Conservation (phyloP, 768 basidiomycete genomes). For the Rossbeevera mucosa region DNA sequence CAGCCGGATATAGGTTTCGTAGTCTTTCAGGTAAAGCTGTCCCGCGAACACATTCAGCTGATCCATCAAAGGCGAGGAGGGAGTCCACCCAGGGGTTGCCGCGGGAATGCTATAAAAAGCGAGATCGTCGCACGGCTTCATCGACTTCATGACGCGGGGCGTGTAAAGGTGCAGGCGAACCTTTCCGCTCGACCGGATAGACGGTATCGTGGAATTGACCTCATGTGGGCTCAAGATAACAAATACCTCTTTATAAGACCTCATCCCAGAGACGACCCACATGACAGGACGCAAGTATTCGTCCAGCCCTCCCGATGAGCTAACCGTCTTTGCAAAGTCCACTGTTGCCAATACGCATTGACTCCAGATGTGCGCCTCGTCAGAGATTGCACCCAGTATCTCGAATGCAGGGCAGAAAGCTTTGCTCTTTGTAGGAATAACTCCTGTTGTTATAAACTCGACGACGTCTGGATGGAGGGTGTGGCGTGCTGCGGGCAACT, state of each 20-base stretch:
- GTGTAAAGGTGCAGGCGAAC: conserved; percentile 43
- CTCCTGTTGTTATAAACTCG: conserved; percentile 29
- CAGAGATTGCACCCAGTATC: conserved; percentile 7
- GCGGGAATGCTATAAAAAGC: not conserved
- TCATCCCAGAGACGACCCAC: conserved; percentile 23
- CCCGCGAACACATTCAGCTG: not conserved
- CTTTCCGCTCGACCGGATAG: conserved; percentile 29
- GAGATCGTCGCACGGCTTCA: conserved; percentile 26
- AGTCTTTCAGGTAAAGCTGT: not conserved
- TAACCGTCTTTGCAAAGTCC: conserved; percentile 17
- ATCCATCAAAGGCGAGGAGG: not conserved
- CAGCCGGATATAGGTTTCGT: conserved; percentile 18
- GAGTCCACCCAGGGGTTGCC: not conserved
- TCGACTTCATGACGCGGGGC: conserved; percentile 33
- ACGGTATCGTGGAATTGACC: conserved; percentile 34
- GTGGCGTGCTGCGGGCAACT: conserved; percentile 21
- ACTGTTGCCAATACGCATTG: conserved; percentile 8
- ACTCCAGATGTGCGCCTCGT: conserved; percentile 24
- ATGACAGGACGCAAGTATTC: conserved; percentile 28
- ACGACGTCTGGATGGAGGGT: conserved; percentile 18
- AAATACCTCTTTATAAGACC: conserved; percentile 9
- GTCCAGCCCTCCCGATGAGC: not conserved
- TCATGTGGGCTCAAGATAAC: conserved; percentile 43
- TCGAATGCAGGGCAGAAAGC: conserved; percentile 19
- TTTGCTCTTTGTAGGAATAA: conserved; percentile 10